A percentile compares a stretch with the other conserved stretches of the same genome.
Evolutionary conservation across 2,329 filamentous ascomycete genomes (phyloP).

Genomic region (Trichoderma brevicompactum): DNA sequence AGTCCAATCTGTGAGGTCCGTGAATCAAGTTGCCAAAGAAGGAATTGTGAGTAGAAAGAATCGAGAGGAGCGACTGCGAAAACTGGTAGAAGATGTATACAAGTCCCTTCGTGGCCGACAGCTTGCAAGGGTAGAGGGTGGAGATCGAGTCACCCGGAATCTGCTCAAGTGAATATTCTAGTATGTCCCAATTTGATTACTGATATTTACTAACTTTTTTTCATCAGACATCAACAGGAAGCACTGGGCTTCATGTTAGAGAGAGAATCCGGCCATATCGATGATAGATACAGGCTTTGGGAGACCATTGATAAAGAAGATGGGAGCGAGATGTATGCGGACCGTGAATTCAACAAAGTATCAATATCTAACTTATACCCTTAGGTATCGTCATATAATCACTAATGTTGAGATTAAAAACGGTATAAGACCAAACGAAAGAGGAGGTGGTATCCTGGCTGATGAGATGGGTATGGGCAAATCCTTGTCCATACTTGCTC

Average conservation of each 20-base stretch:
- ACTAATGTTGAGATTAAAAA: slow-evolving; percentile 42
- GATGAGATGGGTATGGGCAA: slow-evolving; percentile 68
- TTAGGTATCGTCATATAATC: slow-evolving; percentile 46
- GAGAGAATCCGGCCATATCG: slow-evolving; percentile 44
- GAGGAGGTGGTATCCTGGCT: slow-evolving; percentile 55
- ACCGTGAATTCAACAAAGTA: no score
- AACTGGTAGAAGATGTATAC: slow-evolving; percentile 6
- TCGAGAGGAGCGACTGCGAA: background rate
- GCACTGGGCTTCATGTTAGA: slow-evolving; percentile 46
- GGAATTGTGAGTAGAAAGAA: background rate
- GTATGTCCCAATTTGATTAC: background rate
- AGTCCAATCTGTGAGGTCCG: background rate
- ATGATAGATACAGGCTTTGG: slow-evolving; percentile 42
- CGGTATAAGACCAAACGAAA: slow-evolving; percentile 38
- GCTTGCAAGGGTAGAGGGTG: slow-evolving; percentile 33
- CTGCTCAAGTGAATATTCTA: slow-evolving; percentile 36
- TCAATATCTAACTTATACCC: background rate
- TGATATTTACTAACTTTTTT: background rate
- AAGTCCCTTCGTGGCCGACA: background rate
- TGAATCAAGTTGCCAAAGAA: background rate
- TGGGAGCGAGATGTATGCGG: slow-evolving; percentile 36
- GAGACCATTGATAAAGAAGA: slow-evolving; percentile 33
- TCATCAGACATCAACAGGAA: slow-evolving; percentile 44
- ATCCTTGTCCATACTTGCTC: slow-evolving; percentile 55
- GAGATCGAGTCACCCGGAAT: slow-evolving; percentile 32